Evolutionary conservation across 176 grass and related monocot species (phyloP).

Genomic region (Eremochloa ophiuroides): DNA sequence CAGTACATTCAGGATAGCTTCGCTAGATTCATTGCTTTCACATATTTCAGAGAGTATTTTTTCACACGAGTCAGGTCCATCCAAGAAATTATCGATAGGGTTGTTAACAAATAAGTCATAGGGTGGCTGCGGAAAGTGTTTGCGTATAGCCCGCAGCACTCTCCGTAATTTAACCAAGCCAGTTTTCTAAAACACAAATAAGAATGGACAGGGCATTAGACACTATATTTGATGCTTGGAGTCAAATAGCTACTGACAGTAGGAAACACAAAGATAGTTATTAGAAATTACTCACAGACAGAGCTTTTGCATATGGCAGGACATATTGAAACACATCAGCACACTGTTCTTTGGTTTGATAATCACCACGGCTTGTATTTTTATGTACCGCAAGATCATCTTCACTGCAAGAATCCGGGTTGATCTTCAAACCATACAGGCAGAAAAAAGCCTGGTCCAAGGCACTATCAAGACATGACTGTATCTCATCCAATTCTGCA

Average conservation of each 20-base stretch:
- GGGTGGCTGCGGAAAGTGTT: slow-evolving; percentile 91
- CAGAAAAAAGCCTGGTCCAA: slow-evolving; percentile 98
- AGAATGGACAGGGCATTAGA: slow-evolving; percentile 22
- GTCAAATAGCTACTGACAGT: slow-evolving; percentile 17
- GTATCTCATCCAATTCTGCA: slow-evolving; percentile 86
- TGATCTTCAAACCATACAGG: slow-evolving; percentile 97
- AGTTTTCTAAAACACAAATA: slow-evolving; percentile 72
- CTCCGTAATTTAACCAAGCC: slow-evolving; percentile 91
- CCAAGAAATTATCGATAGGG: slow-evolving; percentile 82
- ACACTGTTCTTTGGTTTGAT: slow-evolving; percentile 99
- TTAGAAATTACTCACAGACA: slow-evolving; percentile 68
- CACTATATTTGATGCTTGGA: not conserved
- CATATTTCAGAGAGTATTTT: slow-evolving; percentile 69
- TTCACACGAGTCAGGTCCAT: slow-evolving; percentile 87
- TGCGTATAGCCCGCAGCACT: slow-evolving; percentile 90
- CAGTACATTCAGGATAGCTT: slow-evolving; percentile 64
- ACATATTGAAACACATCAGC: slow-evolving; percentile 99
- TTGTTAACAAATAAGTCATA: slow-evolving; percentile 64
- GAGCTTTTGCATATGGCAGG: slow-evolving; percentile 82
- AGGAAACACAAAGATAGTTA: not conserved
- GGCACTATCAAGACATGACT: slow-evolving; percentile 79
- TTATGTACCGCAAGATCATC: slow-evolving; percentile 85
- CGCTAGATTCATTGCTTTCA: slow-evolving; percentile 55
- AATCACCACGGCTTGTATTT: slow-evolving; percentile 93
- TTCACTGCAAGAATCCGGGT: slow-evolving; percentile 91